Evolutionary conservation across 768 basidiomycete species (phyloP).

Genomic region (Boletellus emodensis): DNA sequence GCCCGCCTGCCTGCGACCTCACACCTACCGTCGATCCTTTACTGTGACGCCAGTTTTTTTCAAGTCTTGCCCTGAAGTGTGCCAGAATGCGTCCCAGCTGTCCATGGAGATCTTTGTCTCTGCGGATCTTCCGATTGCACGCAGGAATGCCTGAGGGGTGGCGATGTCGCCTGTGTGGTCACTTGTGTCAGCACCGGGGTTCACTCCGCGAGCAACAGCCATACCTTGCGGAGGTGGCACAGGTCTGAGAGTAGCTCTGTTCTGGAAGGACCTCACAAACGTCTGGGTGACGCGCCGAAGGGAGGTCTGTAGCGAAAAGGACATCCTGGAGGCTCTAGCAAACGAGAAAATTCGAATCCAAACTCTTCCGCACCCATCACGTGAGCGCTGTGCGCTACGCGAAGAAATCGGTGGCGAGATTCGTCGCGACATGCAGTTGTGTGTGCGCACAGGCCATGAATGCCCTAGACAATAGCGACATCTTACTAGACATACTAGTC

Average conservation of each 20-base stretch:
- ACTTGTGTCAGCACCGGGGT: slow-evolving; percentile 5
- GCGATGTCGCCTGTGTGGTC: slow-evolving; percentile 41
- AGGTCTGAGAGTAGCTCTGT: slow-evolving; percentile 22
- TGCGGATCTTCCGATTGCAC: slow-evolving; percentile 65
- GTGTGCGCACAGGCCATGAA: too few species aligned
- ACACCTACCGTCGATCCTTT: slow-evolving; percentile 64
- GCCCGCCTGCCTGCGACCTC: not conserved
- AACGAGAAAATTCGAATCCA: slow-evolving; percentile 2
- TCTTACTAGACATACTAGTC: too few species aligned
- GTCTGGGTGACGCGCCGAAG: slow-evolving; percentile 17
- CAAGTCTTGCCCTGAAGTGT: slow-evolving; percentile 50
- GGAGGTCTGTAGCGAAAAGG: slow-evolving; percentile 15
- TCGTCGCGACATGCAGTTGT: too few species aligned
- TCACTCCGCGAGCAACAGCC: not conserved
- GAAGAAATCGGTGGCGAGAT: too few species aligned
- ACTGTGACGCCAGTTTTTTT: slow-evolving; percentile 63
- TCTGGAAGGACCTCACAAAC: slow-evolving; percentile 30
- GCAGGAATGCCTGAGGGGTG: slow-evolving; percentile 63
- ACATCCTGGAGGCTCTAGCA: slow-evolving; percentile 16
- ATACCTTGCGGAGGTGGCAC: slow-evolving; percentile 25
- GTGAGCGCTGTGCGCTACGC: slow-evolving; percentile 14
- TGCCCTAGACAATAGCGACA: too few species aligned
- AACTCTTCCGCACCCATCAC: slow-evolving; percentile 12
- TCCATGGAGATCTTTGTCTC: slow-evolving; percentile 62
- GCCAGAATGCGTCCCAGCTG: slow-evolving; percentile 75